Conservation (phyloP, 2,329 filamentous ascomycete genomes). For the Apiospora pterosperma region DNA sequence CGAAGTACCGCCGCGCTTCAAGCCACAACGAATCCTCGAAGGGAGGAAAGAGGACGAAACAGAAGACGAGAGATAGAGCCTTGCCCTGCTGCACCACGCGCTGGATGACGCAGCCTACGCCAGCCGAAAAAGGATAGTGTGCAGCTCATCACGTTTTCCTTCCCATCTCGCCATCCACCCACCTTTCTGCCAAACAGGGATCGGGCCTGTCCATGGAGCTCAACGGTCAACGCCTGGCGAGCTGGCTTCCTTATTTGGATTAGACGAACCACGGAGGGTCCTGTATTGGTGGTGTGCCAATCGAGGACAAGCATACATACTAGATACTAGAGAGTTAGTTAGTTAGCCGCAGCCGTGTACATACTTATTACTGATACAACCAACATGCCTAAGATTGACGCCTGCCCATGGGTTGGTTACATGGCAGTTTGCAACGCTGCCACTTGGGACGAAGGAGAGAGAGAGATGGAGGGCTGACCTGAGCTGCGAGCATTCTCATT, state of each 20-base stretch:
- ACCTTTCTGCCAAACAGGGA: not conserved
- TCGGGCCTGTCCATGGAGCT: not conserved
- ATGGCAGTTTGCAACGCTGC: not conserved
- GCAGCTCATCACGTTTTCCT: not conserved
- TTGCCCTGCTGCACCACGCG: not conserved
- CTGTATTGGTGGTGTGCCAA: not conserved
- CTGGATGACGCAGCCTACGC: not conserved
- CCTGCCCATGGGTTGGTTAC: too few relatives aligned
- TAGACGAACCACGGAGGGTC: not conserved
- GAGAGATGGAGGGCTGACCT: not conserved
- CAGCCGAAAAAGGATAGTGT: not conserved
- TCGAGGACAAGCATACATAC: not conserved
- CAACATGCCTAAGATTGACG: not conserved
- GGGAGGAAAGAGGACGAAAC: not conserved
- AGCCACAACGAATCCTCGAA: not conserved
- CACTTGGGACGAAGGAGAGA: not conserved
- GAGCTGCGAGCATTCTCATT: not conserved
- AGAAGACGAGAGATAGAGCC: not conserved
- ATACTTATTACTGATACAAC: not conserved
- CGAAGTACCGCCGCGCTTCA: not conserved
- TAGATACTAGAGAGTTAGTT: not conserved
- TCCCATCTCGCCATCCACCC: too few relatives aligned
- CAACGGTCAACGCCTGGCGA: conserved; percentile 3
- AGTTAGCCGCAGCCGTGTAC: not conserved
- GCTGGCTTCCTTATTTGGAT: not conserved